Conservation (phyloP, 257 asterid genomes). For the Haberlea rhodopensis region DNA sequence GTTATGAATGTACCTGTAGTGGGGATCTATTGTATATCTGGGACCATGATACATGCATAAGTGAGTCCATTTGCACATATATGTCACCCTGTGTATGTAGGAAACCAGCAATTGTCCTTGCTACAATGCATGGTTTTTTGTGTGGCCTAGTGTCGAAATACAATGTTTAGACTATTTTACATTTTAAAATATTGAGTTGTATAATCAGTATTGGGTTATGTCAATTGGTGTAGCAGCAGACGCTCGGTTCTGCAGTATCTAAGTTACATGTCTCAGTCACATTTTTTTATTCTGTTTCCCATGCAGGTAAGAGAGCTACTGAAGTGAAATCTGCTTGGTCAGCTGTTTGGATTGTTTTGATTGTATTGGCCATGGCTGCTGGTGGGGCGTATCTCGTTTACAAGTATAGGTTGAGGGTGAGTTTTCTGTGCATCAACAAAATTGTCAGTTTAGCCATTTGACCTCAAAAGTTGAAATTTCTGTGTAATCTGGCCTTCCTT, state of each 20-base stretch:
- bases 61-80: too few species aligned
- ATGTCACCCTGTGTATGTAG: too few species aligned
- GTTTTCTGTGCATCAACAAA: conserved; percentile 25
- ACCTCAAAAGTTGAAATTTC: not conserved
- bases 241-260: not conserved
- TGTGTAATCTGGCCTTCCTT: not conserved
- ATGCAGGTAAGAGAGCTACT: conserved; percentile 55
- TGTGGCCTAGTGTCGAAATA: not conserved
- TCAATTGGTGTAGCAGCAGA: not conserved
- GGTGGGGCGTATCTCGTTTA: conserved; percentile 64
- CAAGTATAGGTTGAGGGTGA: conserved; percentile 72
- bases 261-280: not conserved
- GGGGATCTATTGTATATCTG: conserved; percentile 62
- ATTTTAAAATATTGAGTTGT: not conserved
- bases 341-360: conserved; percentile 63
- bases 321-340: conserved; percentile 72
- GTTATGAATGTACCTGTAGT: conserved; percentile 62
- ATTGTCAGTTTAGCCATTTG: conserved; percentile 6
- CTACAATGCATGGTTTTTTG: not conserved
- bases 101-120: not conserved
- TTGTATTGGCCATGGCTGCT: conserved; percentile 58
- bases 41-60: too few species aligned
- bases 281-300: conserved; percentile 17
- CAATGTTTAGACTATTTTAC: not conserved
- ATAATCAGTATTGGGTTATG: not conserved